These are phyloP conservation scores for Oemleria cerasiformis DNA, from an alignment of 306 rosid genomes.

Conservation along the genomic window DNA sequence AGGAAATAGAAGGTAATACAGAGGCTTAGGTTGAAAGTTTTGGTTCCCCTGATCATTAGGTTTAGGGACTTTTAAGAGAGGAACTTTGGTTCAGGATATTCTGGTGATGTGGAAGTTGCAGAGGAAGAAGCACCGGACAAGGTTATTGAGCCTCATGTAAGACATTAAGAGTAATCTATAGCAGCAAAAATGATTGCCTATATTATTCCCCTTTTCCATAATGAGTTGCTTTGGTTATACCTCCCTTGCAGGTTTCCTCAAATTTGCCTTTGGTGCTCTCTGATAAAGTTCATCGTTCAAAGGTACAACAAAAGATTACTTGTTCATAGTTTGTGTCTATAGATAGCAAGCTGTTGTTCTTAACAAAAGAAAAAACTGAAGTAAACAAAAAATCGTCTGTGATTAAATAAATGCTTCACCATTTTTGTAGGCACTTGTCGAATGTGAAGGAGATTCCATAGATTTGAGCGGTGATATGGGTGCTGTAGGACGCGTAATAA, in stretches of 20 bases:
- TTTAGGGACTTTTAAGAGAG: conserved; percentile 7
- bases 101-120: conserved; percentile 37
- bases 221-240: conserved; percentile 27
- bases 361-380: background rate
- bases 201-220: conserved; percentile 14
- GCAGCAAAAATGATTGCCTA: conserved; percentile 17
- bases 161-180: conserved; percentile 15
- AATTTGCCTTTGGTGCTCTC: conserved; percentile 85
- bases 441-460: conserved; percentile 92
- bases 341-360: background rate
- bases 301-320: conserved; percentile 48
- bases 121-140: conserved; percentile 65
- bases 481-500: conserved; percentile 72
- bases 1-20: conserved; percentile 41
- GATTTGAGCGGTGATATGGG: conserved; percentile 94
- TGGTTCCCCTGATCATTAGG: background rate
- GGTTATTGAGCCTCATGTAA: conserved; percentile 57
- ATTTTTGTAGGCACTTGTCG: conserved; percentile 73
- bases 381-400: background rate
- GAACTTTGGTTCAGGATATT: conserved; percentile 35
- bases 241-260: conserved; percentile 65
- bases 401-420: conserved; percentile 9
- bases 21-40: conserved; percentile 15
- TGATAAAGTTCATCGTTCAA: conserved; percentile 79
- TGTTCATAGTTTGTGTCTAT: background rate